Conservation (phyloP, 2,329 filamentous ascomycete genomes). For the Penicillium sp. region DNA sequence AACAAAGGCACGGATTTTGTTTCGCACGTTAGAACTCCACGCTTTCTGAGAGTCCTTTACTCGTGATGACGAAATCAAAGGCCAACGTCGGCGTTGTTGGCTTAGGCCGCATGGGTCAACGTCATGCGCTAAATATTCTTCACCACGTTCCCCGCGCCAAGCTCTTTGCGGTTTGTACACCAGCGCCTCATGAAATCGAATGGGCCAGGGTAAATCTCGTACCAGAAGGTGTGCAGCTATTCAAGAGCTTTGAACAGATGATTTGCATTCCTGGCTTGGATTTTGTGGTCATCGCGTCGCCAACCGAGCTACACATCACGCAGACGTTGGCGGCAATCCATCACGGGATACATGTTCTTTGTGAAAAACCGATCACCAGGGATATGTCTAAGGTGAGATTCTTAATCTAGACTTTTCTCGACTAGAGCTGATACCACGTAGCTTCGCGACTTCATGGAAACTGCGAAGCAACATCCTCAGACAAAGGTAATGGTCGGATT, state of each 20-base stretch:
- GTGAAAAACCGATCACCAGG: constrained; percentile 55
- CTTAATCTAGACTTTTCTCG: neutral
- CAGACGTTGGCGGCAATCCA: constrained; percentile 62
- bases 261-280: constrained; percentile 49
- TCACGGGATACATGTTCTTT: constrained; percentile 60
- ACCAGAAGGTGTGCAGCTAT: constrained; percentile 51
- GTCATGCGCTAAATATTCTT: constrained; percentile 57
- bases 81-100: constrained; percentile 50
- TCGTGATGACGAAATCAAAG: no score
- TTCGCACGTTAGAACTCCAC: no score
- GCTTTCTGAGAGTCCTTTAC: no score
- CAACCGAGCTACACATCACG: constrained; percentile 60
- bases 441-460: no score
- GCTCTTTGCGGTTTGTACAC: constrained; percentile 56
- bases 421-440: no score
- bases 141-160: constrained; percentile 52
- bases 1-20: no score
- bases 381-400: neutral
- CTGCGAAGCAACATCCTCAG: neutral
- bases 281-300: constrained; percentile 54
- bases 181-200: constrained; percentile 49
- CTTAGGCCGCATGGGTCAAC: constrained; percentile 58
- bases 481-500: constrained; percentile 49
- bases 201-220: constrained; percentile 52
- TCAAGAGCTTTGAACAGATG: constrained; percentile 54